These are phyloP conservation scores for Epichloe typhina DNA, from an alignment of 2,329 filamentous ascomycete genomes.

Conservation along the genomic window DNA sequence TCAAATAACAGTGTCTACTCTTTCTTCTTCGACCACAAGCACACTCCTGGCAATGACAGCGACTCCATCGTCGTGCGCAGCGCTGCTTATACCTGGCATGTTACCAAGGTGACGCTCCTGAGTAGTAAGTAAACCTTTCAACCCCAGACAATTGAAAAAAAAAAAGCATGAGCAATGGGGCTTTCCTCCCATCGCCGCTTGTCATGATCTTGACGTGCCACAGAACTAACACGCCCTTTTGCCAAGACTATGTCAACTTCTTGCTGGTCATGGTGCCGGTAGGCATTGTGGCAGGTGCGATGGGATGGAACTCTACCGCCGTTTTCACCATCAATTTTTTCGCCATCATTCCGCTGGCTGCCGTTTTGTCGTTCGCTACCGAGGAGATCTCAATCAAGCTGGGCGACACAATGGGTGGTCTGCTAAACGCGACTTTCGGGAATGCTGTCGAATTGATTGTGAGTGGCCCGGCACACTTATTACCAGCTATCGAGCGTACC, in stretches of 20 bases:
- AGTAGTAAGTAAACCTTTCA: constrained; percentile 35
- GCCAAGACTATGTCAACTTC: constrained; percentile 49
- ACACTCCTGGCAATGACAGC: constrained; percentile 40
- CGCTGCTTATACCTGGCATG: constrained; percentile 38
- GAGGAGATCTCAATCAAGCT: constrained; percentile 62
- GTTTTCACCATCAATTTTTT: constrained; percentile 75
- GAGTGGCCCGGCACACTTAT: constrained; percentile 13
- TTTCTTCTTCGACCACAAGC: constrained; percentile 36
- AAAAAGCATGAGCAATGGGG: background rate
- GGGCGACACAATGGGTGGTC: constrained; percentile 59
- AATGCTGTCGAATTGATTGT: constrained; percentile 73
- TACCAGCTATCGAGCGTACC: too few species aligned
- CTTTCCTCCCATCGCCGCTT: background rate
- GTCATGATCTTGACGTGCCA: background rate
- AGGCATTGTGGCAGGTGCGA: constrained; percentile 52
- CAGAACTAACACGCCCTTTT: background rate
- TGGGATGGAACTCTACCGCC: constrained; percentile 50
- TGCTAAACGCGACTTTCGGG: constrained; percentile 66
- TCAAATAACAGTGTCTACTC: constrained; percentile 14
- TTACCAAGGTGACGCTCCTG: constrained; percentile 42
- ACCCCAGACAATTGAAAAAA: background rate
- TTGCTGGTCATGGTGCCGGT: constrained; percentile 62
- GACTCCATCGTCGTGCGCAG: constrained; percentile 30
- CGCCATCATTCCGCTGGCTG: constrained; percentile 64
- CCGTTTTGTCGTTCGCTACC: constrained; percentile 63